Base-by-base conservation (phyloP, 208 protist species). In the Histomonas meleagridis region DNA sequence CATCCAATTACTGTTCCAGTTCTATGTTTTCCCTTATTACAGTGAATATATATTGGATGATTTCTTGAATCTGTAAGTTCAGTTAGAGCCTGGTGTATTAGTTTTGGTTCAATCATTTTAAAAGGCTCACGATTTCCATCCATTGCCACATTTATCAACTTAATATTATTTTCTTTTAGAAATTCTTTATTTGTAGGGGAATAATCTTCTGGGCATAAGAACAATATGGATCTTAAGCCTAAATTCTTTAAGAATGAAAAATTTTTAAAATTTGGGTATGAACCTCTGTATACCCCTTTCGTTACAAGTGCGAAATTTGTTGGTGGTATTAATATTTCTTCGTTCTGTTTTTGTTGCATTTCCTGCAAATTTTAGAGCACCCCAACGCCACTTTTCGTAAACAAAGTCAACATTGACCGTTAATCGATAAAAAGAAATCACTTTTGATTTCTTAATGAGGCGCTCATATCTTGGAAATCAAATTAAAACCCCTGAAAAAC, bases 1-100 rank as follows among this genome's bases (percentile, higher is more conserved):
- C 93, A 94, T 28, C 92, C 93, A 40, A 94, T 92, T 26, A 94
- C 53, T 46, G 90, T 92, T 57, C 93, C 93, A 18, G 93, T 94
- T 35, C 93, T 91, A 69, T 94, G 93, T 91, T 94, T 94, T 92
- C 93, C 93, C 62, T 94, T 91, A 91, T 94, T 94, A 65, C 93
- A 94, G 62, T 94, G 93, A 53, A 94, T 94, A 53, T 93, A 92
- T 28, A 94, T 72, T 0, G 93, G 93, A 72, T 94, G 92, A 46
- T 92, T 93, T 46, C 62, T 10, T 62, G 0, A 0, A 57, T 93
- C 92, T 43, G 92, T 23, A 7, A 93, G n/a, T 18, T 86, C 26
- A 9, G 23, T 72, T 23, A 92, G 26, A 32, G 93, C 93, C 26
- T 55, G 21, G 26, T 62, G 38, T 5, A 94, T 93, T 5, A 92